Percentiles rank a stretch among this genome's conserved stretches.
Conservation (phyloP, 2,329 filamentous ascomycete species). For the Pseudocercospora cruenta region DNA sequence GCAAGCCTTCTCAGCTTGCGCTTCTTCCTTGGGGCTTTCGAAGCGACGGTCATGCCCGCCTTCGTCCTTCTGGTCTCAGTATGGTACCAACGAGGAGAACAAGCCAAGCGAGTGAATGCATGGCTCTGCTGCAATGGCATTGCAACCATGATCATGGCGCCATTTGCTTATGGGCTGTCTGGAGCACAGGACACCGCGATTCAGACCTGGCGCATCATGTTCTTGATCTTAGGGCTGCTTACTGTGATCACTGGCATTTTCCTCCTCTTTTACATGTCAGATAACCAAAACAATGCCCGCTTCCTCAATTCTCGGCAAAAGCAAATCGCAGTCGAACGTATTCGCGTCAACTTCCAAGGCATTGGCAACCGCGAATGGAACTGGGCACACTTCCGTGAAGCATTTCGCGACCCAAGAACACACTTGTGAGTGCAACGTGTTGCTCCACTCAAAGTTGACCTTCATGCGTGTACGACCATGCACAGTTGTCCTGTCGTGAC, state of each 20-base stretch:
- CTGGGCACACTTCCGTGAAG: conserved; percentile 59
- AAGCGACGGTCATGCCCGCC: conserved; percentile 43
- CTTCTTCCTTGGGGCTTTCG: conserved; percentile 62
- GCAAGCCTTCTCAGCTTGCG: conserved; percentile 55
- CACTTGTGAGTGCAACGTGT: neutral
- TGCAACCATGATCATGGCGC: conserved; percentile 2
- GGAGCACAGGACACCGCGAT: neutral
- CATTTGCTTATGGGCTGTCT: neutral
- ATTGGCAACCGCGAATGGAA: conserved; percentile 51
- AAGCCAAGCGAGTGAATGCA: conserved; percentile 35
- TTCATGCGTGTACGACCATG: no score
- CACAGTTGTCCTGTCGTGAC: no score
- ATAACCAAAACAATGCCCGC: conserved; percentile 63
- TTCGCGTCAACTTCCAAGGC: conserved; percentile 48
- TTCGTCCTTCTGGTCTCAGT: conserved; percentile 36
- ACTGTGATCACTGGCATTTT: conserved; percentile 56
- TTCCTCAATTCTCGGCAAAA: conserved; percentile 62
- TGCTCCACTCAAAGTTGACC: no score
- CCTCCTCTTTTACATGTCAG: conserved; percentile 64
- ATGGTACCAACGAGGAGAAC: conserved; percentile 35
- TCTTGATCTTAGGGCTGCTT: conserved; percentile 43
- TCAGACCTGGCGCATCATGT: conserved; percentile 28
- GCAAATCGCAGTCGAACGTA: conserved; percentile 60
- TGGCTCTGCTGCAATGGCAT: conserved; percentile 23
- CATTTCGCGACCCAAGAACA: conserved; percentile 51